These are phyloP conservation scores for Helichrysum umbraculigerum DNA, from an alignment of 129 eudicot species.

Conservation along the genomic window DNA sequence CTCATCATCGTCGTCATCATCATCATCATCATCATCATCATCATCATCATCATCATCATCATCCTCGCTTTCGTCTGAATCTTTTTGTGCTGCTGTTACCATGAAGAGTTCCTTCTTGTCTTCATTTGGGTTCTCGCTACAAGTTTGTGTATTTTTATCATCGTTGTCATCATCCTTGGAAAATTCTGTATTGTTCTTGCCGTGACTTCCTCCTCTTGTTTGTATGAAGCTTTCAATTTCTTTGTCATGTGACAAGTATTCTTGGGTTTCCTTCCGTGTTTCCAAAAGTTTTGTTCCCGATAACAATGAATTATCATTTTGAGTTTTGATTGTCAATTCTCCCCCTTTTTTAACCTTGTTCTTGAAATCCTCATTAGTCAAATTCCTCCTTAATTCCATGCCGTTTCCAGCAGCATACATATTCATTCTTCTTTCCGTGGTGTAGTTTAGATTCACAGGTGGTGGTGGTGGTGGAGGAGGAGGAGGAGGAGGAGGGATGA, in stretches of 20 bases:
- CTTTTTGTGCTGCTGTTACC: slow-evolving; percentile 41
- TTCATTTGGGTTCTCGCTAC: slow-evolving; percentile 25
- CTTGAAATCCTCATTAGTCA: slow-evolving; percentile 32
- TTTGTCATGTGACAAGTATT: slow-evolving; percentile 23
- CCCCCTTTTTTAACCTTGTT: slow-evolving; percentile 22
- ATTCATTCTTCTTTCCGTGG: slow-evolving; percentile 11
- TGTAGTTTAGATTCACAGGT: slow-evolving; percentile 30
- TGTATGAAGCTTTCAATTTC: slow-evolving; percentile 38
- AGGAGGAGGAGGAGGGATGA: slow-evolving; percentile 63
- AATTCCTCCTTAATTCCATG: slow-evolving; percentile 45
- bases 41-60: slow-evolving; percentile 27
- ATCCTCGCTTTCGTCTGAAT: slow-evolving; percentile 32
- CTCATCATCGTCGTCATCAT: slow-evolving; percentile 41
- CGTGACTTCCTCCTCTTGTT: slow-evolving; percentile 28
- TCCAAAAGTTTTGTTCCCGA: slow-evolving; percentile 33
- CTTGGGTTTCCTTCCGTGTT: slow-evolving; percentile 27
- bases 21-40: slow-evolving; percentile 28
- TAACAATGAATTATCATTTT: slow-evolving; percentile 16
- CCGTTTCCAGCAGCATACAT: slow-evolving; percentile 1
- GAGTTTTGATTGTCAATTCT: slow-evolving; percentile 12
- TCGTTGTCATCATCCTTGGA: slow-evolving; percentile 2
- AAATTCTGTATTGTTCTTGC: slow-evolving; percentile 1
- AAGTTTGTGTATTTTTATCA: slow-evolving; percentile 11
- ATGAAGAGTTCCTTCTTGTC: slow-evolving; percentile 27
- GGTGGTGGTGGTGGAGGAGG: slow-evolving; percentile 54